Conservation (phyloP, 1,284 basidiomycete species). For the Irpex lacteus region DNA sequence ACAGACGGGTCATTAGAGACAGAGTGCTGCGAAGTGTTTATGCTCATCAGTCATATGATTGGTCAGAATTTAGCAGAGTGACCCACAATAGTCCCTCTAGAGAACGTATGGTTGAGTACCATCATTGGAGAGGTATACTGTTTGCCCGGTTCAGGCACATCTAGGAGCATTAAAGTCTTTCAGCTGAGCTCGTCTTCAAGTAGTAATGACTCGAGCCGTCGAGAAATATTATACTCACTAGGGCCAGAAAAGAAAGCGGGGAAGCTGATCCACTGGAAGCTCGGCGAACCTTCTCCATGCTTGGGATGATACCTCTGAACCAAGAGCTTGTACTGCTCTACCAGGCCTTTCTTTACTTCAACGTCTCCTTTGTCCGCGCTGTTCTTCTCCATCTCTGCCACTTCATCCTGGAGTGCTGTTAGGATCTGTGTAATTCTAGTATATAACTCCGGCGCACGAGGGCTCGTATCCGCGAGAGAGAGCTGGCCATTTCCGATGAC, state of each 20-base stretch:
- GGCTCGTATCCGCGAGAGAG: conserved; percentile 1
- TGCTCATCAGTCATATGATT: neutral
- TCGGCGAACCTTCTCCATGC: conserved; percentile 10
- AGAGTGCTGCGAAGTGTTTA: conserved; percentile 30
- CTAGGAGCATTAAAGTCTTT: conserved; percentile 6
- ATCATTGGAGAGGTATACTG: conserved; percentile 29
- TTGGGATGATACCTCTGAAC: conserved; percentile 14
- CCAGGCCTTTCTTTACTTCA: conserved; percentile 15
- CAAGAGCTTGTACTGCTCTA: conserved; percentile 24
- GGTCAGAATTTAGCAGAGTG: neutral
- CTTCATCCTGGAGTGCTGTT: conserved; percentile 2
- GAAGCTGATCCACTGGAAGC: conserved; percentile 21
- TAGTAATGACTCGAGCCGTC: too few relatives aligned
- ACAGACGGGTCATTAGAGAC: conserved; percentile 35
- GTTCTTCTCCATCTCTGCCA: neutral
- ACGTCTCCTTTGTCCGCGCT: neutral
- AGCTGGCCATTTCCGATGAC: conserved; percentile 2
- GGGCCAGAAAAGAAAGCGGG: conserved; percentile 16
- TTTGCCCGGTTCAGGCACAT: conserved; percentile 22
- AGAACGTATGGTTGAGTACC: conserved; percentile 24
- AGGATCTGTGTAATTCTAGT: conserved; percentile 1
- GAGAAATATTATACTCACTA: conserved; percentile 12
- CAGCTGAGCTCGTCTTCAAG: too few relatives aligned
- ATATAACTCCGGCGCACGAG: neutral
- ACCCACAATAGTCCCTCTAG: conserved; percentile 35